Conservation (phyloP, 2,329 filamentous ascomycete genomes). For the Fusarium papillatum region DNA sequence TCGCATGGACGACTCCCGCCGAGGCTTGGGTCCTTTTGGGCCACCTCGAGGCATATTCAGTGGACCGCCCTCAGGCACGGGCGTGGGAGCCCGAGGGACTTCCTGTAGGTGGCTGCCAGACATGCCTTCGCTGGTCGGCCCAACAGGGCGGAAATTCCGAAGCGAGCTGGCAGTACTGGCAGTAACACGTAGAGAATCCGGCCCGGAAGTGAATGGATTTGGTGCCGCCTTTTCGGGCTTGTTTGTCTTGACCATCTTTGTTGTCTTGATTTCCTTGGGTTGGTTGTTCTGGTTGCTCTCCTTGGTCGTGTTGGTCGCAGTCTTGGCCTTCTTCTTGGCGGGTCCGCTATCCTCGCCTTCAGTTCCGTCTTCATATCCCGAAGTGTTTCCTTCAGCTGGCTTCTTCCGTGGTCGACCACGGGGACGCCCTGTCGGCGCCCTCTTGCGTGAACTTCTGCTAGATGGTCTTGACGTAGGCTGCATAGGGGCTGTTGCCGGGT, state of each 20-base stretch:
- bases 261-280: constrained; percentile 74
- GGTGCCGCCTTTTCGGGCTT: constrained; percentile 80
- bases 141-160: constrained; percentile 84
- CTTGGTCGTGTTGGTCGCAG: constrained; percentile 59
- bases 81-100: constrained; percentile 82
- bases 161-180: constrained; percentile 92
- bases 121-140: constrained; percentile 60
- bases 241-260: constrained; percentile 85
- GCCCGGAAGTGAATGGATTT: constrained; percentile 78
- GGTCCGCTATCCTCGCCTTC: constrained; percentile 67
- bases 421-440: constrained; percentile 66
- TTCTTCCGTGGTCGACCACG: constrained; percentile 70
- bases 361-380: constrained; percentile 78
- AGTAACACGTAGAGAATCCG: constrained; percentile 88
- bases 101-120: constrained; percentile 73
- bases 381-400: constrained; percentile 75
- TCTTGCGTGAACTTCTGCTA: constrained; percentile 67
- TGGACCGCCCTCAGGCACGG: constrained; percentile 69
- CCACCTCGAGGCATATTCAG: constrained; percentile 47
- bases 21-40: constrained; percentile 53
- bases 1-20: constrained; percentile 72
- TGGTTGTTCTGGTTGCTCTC: constrained; percentile 56
- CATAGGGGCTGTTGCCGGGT: constrained; percentile 36
- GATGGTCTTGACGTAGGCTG: constrained; percentile 66
- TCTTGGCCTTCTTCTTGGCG: constrained; percentile 63